Evolutionary conservation across 1,284 basidiomycete species (phyloP), one percentile per base, ranked within the genome.

Genomic region (Phylloporus sp.): DNA sequence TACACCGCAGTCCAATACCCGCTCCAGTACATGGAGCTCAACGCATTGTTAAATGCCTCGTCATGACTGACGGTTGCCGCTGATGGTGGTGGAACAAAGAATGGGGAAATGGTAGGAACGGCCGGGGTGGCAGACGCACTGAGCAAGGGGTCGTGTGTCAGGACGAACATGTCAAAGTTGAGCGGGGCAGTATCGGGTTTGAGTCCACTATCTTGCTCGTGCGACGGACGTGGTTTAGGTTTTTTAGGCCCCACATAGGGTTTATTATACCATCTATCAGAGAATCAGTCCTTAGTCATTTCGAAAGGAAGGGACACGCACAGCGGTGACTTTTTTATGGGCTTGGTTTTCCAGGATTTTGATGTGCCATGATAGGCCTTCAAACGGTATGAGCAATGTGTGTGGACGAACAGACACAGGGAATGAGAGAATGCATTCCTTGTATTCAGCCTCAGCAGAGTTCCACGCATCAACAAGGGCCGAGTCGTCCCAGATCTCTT

Each of bases 1-100:
- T 93, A 93, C 56, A 92, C 82, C 3, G 91, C 91, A 4, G 90
- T 92, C 91, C 91, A 93, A 74, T 93, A 93, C 22, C 91, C 91
- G 39, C 82, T 81, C 91, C 92, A 93, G 73, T 93, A 93, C 86
- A 89, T 92, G 22, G 91, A 89, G 28, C 82, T 83, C 70, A 92
- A 69, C 4, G 91, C 91, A 60, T 87, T 86, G 42, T 82, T 79
- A 73, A 93, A 93, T 2, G 90, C 90, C 69, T 93, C 90, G 66
- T 93, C 90, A 67, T 84, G 85, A 64, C 80, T 83, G 34, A 86
- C 82, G 70, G 79, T 79, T 18, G 74, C 67, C 13, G 74, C 79
- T 46, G 76, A 72, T 22, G 73, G 68, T 12, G 73, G 69, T 22
- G 76, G 76, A 18, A 77, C 65, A 61, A 66, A 61, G 70, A 72